phyloP scores from a whole-genome alignment of 768 basidiomycete genomes.

The Mrakia frigida region DNA sequence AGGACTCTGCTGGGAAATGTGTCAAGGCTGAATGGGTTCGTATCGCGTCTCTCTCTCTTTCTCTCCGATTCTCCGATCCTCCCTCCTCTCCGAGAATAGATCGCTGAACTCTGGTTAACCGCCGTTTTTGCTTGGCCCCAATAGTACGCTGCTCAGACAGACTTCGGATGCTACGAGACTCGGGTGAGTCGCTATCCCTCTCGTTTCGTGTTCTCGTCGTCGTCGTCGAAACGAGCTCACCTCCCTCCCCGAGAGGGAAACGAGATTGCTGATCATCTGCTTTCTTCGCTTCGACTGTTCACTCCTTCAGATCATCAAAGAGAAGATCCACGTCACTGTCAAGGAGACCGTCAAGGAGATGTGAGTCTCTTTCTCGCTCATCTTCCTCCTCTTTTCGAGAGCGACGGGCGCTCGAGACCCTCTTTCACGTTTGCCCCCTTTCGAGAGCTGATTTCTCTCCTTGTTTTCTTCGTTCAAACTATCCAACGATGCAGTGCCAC shows the following conservation, averaged over 20 bases:
- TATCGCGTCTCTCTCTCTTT: neutral
- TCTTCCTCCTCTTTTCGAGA: too few species aligned
- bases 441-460: neutral
- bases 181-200: neutral
- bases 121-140: neutral
- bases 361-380: neutral
- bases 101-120: neutral
- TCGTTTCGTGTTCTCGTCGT: neutral
- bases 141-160: neutral
- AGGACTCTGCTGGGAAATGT: neutral
- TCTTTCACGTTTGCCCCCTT: neutral
- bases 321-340: conserved; percentile 10
- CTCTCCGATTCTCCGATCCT: neutral
- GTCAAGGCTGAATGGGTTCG: neutral
- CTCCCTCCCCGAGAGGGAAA: neutral
- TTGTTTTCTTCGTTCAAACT: neutral
- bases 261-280: neutral
- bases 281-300: too few species aligned
- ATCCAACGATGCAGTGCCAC: neutral
- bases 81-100: neutral
- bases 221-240: neutral
- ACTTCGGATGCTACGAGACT: conserved; percentile 12
- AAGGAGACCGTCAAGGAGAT: neutral
- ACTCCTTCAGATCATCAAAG: neutral
- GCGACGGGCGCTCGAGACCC: too few species aligned